Evolutionary conservation across 2,329 filamentous ascomycete species (phyloP).

Genomic region (Botrytis aclada): DNA sequence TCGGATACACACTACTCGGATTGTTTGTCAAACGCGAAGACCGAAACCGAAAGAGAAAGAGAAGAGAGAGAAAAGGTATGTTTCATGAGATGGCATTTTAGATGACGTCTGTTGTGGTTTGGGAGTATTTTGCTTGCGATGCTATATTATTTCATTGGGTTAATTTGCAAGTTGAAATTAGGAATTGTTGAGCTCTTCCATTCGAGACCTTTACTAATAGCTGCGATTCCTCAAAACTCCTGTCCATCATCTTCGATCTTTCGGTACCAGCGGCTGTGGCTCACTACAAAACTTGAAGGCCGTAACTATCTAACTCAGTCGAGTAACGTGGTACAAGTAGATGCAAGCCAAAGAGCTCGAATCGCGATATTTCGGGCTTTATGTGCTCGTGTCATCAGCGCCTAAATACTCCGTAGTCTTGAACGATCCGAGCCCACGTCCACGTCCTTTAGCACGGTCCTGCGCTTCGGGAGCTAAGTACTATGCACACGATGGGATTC

Average conservation of each 20-base stretch:
- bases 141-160: not conserved
- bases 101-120: not conserved
- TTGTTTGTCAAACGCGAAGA: slow-evolving; percentile 13
- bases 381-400: not conserved
- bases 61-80: not conserved
- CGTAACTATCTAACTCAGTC: not conserved
- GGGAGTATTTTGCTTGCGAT: not conserved
- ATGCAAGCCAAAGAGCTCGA: not conserved
- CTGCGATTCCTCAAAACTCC: not conserved
- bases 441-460: not conserved
- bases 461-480: not conserved
- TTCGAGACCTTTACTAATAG: not conserved
- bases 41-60: slow-evolving; percentile 5
- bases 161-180: not conserved
- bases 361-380: not conserved
- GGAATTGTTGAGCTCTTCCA: not conserved
- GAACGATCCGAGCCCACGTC: not conserved
- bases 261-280: not conserved
- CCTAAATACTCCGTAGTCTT: not conserved
- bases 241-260: not conserved
- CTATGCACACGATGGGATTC: not conserved
- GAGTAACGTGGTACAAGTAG: not conserved
- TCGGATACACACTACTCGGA: not conserved
- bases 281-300: not conserved
- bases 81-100: not conserved